Evolutionary conservation across 768 basidiomycete genomes (phyloP), one percentile per base, ranked within the genome.

Genomic region (Hygrophorus russula): DNA sequence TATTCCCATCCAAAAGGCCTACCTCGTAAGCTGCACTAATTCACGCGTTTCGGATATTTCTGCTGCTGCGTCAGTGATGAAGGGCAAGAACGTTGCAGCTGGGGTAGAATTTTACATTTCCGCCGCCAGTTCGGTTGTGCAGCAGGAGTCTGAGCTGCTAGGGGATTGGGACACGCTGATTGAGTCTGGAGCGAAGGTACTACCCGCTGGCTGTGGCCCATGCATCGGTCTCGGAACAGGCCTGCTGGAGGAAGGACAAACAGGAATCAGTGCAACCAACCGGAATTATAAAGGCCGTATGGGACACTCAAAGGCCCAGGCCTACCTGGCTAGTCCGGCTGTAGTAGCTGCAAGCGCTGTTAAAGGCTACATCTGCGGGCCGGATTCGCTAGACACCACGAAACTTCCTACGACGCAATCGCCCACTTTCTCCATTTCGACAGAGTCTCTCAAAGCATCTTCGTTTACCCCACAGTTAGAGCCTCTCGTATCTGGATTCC

Each of bases 231-330:
- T 99, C 4, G 96, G 96, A 1, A 82, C 79, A 0, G 96, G 96
- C 9, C 63, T 98, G 42, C 66, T 99, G 29, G 84, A 97, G 59
- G 93, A 98, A 50, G 96, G 94, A 1, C 76, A 99, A 61, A 83
- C 82, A 1, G 94, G 96, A 1, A 98, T 99, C 57, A 94, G 91
- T 50, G 96, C 96, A 3, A 98, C 94, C 5, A 99, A 99, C 63
- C 71, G 96, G 63, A 99, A 99, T 57, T 99, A 97, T 68, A 98
- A 99, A 68, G 96, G 96, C 3, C 75, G 96, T 3, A 99, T 99
- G 96, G 96, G 96, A 0, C 79, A 83, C 50, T 94, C 96, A 0
- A 87, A 89, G 41, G 94, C 96, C 0, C 77, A 84, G 52, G 94
- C 96, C 0, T 98, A 98, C 64, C 78, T 99, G 33, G 92, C 91